Conservation (phyloP, 192 early-diverging fungal genomes). For the Coemansia erecta region DNA sequence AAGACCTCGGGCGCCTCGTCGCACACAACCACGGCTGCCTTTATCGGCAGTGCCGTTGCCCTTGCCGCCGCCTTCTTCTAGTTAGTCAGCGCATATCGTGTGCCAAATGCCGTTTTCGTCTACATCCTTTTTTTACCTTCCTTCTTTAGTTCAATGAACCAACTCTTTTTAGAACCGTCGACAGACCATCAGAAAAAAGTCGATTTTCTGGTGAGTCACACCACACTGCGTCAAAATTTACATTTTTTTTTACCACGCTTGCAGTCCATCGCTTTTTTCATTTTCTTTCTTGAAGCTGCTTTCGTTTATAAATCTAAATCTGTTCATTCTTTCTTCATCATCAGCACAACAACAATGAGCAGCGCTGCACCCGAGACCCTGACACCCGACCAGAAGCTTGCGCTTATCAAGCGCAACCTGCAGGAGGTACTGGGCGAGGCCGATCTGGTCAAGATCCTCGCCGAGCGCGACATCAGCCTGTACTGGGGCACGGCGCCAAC, state of each 20-base stretch:
- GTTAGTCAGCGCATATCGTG: neutral
- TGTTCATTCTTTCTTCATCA: neutral
- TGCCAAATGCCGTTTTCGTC: neutral
- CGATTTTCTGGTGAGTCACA: no score
- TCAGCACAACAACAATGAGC: conserved; percentile 24
- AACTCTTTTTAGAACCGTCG: neutral
- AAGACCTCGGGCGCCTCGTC: conserved; percentile 23
- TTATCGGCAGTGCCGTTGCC: conserved; percentile 28
- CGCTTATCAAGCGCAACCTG: conserved; percentile 88
- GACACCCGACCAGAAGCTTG: conserved; percentile 64
- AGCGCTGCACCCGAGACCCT: conserved; percentile 9
- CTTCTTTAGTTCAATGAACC: neutral
- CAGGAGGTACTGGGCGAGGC: conserved; percentile 91
- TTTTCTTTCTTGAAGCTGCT: conserved; percentile 10
- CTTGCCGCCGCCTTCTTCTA: conserved; percentile 37
- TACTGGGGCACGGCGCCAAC: conserved; percentile 99
- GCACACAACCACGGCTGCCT: conserved; percentile 16
- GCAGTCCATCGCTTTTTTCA: no score
- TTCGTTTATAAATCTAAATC: conserved; percentile 5
- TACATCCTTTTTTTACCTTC: neutral
- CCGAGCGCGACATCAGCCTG: conserved; percentile 84
- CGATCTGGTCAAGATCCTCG: conserved; percentile 79
- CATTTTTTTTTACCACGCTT: no score
- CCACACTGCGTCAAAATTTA: no score
- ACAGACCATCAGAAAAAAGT: no score